Conservation (phyloP, 2,329 filamentous ascomycete species). For the Beauveria asiatica region DNA sequence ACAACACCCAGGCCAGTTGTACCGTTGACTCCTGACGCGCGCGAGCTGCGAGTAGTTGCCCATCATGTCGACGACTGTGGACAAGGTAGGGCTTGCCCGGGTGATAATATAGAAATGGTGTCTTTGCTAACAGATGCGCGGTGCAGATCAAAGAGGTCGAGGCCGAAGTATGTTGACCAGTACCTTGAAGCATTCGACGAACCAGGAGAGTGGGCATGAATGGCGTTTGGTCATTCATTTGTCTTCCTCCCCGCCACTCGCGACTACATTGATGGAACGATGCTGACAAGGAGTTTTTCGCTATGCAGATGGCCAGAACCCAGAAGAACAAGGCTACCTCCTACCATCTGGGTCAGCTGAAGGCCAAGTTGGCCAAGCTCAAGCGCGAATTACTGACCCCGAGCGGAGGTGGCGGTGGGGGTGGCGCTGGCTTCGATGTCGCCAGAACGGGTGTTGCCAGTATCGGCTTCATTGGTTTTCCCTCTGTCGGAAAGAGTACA, state of each 20-base stretch:
- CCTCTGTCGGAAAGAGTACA: constrained; percentile 96
- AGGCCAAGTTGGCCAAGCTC: constrained; percentile 95
- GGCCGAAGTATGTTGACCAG: constrained; percentile 61
- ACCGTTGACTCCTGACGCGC: background rate
- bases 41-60: constrained; percentile 16
- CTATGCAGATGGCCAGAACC: constrained; percentile 75
- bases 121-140: constrained; percentile 16
- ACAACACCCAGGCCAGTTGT: background rate
- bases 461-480: constrained; percentile 96
- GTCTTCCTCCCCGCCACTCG: background rate
- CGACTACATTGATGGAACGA: background rate
- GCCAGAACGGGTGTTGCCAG: constrained; percentile 95
- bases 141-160: constrained; percentile 90
- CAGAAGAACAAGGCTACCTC: constrained; percentile 97
- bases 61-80: constrained; percentile 92
- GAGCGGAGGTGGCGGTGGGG: constrained; percentile 72
- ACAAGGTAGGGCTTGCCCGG: constrained; percentile 59
- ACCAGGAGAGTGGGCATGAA: background rate
- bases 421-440: constrained; percentile 88
- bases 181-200: constrained; percentile 3
- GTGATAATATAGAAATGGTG: background rate
- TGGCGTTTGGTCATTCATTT: background rate
- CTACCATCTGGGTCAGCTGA: constrained; percentile 89
- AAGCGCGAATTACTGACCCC: constrained; percentile 93
- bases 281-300: constrained; percentile 11